Evolutionary conservation across 169 alveolate species (phyloP).

Genomic region (Plasmodium berghei): DNA sequence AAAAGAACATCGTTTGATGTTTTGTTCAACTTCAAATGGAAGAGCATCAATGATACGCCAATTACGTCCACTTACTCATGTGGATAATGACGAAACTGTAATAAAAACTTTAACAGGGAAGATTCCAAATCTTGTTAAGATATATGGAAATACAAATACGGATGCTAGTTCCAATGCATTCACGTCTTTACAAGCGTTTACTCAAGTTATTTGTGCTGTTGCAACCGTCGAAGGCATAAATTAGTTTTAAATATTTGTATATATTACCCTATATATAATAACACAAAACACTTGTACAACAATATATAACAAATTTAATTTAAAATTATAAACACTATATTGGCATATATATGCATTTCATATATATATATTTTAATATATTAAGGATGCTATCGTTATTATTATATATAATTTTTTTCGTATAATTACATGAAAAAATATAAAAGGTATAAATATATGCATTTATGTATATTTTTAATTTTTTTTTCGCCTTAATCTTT

Average conservation of each 20-base stretch:
- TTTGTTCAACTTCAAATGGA: slow-evolving; percentile 82
- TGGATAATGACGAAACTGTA: slow-evolving; percentile 78
- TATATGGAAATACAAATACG: slow-evolving; percentile 67
- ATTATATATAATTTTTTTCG: slow-evolving; percentile 5
- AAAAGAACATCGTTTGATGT: slow-evolving; percentile 81
- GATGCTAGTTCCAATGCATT: slow-evolving; percentile 35
- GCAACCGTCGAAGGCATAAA: slow-evolving; percentile 74
- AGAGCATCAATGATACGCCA: slow-evolving; percentile 87
- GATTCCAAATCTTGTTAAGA: slow-evolving; percentile 77
- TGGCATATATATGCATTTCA: slow-evolving; percentile 21
- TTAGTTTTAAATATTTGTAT: slow-evolving; percentile 30
- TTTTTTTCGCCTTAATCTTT: slow-evolving; percentile 24
- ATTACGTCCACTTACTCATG: slow-evolving; percentile 83
- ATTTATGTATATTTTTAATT: slow-evolving; percentile 5
- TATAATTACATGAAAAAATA: not conserved
- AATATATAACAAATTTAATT: not conserved
- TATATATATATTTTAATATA: not conserved
- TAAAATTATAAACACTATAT: slow-evolving; percentile 10
- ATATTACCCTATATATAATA: slow-evolving; percentile 9
- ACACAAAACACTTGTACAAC: slow-evolving; percentile 8
- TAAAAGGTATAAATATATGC: not conserved
- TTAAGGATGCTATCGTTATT: no score
- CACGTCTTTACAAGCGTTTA: slow-evolving; percentile 72
- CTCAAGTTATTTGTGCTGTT: slow-evolving; percentile 74
- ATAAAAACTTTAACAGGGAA: slow-evolving; percentile 78